Conservation (phyloP, 176 grass and related monocot species). For the Rhynchospora pubera region DNA sequence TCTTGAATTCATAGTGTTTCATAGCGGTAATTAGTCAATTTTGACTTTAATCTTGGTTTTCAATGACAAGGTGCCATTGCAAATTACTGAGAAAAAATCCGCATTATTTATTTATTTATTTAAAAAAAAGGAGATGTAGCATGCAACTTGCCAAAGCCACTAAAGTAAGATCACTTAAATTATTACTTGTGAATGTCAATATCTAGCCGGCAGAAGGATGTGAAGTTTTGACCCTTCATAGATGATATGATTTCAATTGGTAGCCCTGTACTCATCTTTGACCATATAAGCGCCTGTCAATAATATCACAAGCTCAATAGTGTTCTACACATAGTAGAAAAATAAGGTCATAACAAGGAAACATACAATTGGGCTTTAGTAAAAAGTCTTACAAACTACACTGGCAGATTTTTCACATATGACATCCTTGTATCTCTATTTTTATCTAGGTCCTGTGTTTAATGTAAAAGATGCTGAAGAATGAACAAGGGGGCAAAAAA, state of each 20-base stretch:
- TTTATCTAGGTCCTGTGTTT: not conserved
- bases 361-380: not conserved
- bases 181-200: constrained; percentile 92
- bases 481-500: not conserved
- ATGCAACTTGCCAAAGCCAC: not conserved
- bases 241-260: constrained; percentile 91
- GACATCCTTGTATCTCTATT: not conserved
- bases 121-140: not conserved
- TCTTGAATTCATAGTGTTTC: not conserved
- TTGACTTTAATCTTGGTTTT: not conserved
- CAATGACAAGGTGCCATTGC: not conserved
- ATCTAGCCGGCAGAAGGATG: constrained; percentile 78
- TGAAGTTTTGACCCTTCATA: constrained; percentile 72
- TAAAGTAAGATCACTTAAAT: not conserved
- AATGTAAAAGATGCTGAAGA: not conserved
- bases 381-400: constrained; percentile 2
- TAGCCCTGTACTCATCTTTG: constrained; percentile 97
- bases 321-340: not conserved
- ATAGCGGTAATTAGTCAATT: not conserved
- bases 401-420: not conserved
- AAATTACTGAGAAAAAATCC: not conserved
- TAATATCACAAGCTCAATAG: constrained; percentile 19
- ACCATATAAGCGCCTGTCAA: constrained; percentile 95
- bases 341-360: not conserved
- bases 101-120: too few species aligned